Conservation (phyloP, 352 stramenopile species). For the Plasmopara muralis region DNA sequence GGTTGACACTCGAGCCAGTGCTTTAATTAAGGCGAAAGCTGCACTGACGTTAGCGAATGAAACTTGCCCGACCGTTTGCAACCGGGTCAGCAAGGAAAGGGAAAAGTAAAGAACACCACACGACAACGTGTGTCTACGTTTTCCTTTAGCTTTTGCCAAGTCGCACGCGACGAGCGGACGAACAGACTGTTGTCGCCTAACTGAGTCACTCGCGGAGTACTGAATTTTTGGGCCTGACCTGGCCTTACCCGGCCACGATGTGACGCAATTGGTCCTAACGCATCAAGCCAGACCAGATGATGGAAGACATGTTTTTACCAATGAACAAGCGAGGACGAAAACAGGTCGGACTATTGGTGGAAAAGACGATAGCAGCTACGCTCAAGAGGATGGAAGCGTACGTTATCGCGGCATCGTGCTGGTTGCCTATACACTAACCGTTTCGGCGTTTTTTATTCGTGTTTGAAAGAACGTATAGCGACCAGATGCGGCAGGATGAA, state of each 20-base stretch:
- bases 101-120: conserved; percentile 4
- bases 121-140: conserved; percentile 5
- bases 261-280: conserved; percentile 28
- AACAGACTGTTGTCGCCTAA: conserved; percentile 6
- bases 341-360: conserved; percentile 18
- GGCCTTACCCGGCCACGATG: conserved; percentile 16
- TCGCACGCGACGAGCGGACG: conserved; percentile 21
- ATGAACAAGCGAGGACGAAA: not conserved
- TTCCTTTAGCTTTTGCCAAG: conserved; percentile 9
- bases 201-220: conserved; percentile 4
- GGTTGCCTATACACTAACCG: conserved; percentile 4
- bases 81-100: conserved; percentile 4
- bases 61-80: conserved; percentile 4
- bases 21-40: conserved; percentile 6
- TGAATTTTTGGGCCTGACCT: conserved; percentile 3
- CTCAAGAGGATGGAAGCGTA: conserved; percentile 24
- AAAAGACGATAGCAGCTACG: conserved; percentile 13
- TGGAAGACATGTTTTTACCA: conserved; percentile 10
- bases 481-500: conserved; percentile 61
- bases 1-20: conserved; percentile 2
- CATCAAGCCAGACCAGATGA: conserved; percentile 21
- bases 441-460: conserved; percentile 4
- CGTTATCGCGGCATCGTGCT: conserved; percentile 10
- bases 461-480: conserved; percentile 34
- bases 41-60: conserved; percentile 10